A percentile compares a stretch with the other conserved stretches of the same genome.
Evolutionary conservation across 1,139 yeast species (phyloP).

Genomic region (Candida frijolesensis): DNA sequence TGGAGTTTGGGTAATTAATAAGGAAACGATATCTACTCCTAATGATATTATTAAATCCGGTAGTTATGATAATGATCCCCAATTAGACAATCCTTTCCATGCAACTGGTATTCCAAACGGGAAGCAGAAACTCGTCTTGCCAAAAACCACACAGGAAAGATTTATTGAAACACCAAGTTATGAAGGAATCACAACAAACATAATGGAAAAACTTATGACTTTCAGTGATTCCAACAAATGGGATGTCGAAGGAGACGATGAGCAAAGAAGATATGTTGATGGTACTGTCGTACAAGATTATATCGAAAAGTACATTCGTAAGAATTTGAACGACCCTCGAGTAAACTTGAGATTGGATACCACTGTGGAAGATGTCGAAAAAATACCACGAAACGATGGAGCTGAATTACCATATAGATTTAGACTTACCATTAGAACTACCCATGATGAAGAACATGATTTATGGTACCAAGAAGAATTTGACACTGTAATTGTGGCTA

Average conservation of each 20-base stretch:
- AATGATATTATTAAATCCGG: conserved; percentile 28
- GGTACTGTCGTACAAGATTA: conserved; percentile 33
- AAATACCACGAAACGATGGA: conserved; percentile 18
- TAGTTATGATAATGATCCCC: conserved; percentile 29
- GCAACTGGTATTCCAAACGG: background rate
- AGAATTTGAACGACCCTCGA: conserved; percentile 21
- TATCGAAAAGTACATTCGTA: conserved; percentile 33
- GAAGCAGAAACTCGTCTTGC: conserved; percentile 10
- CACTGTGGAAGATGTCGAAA: conserved; percentile 41
- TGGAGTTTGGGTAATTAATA: conserved; percentile 37
- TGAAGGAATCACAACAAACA: conserved; percentile 39
- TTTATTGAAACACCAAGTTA: conserved; percentile 44
- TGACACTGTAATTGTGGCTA: conserved; percentile 30
- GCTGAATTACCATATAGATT: conserved; percentile 25
- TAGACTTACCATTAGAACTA: conserved; percentile 33
- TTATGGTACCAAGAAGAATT: conserved; percentile 25
- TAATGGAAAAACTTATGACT: conserved; percentile 48
- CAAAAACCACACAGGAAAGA: conserved; percentile 20
- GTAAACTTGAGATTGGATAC: conserved; percentile 31
- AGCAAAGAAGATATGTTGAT: conserved; percentile 27
- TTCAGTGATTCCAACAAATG: conserved; percentile 40
- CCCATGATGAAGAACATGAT: conserved; percentile 23
- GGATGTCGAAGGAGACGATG: conserved; percentile 27
- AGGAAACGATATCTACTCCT: conserved; percentile 24
- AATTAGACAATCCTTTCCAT: conserved; percentile 31